phyloP scores from a whole-genome alignment of 768 basidiomycete genomes.

The Psilocybe azurescens region DNA sequence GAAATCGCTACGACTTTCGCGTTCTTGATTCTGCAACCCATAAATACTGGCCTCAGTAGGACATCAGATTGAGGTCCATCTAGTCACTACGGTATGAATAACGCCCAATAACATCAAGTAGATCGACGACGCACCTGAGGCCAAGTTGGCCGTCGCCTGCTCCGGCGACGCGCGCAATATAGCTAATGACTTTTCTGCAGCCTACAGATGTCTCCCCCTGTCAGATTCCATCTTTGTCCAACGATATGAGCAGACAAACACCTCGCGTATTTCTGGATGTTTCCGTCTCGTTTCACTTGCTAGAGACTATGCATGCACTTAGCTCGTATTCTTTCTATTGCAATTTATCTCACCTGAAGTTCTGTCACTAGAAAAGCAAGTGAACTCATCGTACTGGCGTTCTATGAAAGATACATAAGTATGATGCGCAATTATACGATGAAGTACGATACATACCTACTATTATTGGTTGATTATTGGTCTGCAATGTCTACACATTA shows the following conservation, averaged over 20 bases:
- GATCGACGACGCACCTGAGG: slow-evolving; percentile 63
- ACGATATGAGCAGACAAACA: slow-evolving; percentile 38
- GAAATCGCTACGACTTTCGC: slow-evolving; percentile 94
- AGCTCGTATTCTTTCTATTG: not conserved
- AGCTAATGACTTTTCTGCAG: slow-evolving; percentile 86
- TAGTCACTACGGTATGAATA: slow-evolving; percentile 28
- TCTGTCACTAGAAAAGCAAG: slow-evolving; percentile 75
- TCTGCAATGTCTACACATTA: not conserved
- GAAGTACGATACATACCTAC: too few relatives aligned
- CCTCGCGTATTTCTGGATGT: slow-evolving; percentile 94
- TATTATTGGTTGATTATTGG: too few relatives aligned
- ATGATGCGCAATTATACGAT: too few relatives aligned
- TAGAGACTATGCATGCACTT: slow-evolving; percentile 58
- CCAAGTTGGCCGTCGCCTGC: slow-evolving; percentile 71
- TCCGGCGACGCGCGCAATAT: slow-evolving; percentile 85
- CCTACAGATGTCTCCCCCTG: slow-evolving; percentile 43
- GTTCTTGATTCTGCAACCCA: slow-evolving; percentile 93
- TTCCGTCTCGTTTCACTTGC: slow-evolving; percentile 88
- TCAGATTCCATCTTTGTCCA: slow-evolving; percentile 12
- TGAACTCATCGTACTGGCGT: slow-evolving; percentile 56
- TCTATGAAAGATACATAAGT: not conserved
- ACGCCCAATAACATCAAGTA: slow-evolving; percentile 6
- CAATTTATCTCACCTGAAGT: slow-evolving; percentile 48
- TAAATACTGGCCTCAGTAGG: slow-evolving; percentile 85
- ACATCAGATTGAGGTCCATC: slow-evolving; percentile 83